Percentiles rank a stretch among this genome's conserved stretches.
phyloP scores from a whole-genome alignment of 202 grass and related monocot genomes.

The Musa balbisiana region DNA sequence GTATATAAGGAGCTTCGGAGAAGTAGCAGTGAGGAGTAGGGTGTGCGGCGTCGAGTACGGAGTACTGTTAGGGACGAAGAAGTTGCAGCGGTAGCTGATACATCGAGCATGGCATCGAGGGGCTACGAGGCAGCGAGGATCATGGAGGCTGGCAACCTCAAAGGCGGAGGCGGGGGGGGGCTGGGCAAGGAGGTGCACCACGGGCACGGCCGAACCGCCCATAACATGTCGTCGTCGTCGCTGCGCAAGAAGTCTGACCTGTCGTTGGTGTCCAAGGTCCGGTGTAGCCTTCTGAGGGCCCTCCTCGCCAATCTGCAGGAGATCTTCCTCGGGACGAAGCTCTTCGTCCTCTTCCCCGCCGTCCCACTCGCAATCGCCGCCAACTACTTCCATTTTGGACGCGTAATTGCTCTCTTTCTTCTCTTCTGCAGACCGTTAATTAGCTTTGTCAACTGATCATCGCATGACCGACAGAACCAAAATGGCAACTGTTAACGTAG shows the following conservation, averaged over 20 bases:
- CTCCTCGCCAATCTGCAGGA: conserved; percentile 80
- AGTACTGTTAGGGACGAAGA: neutral
- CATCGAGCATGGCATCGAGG: neutral
- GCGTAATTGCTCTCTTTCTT: conserved; percentile 26
- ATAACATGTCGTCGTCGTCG: conserved; percentile 33
- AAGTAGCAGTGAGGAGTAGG: too few species aligned
- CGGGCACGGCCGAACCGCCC: conserved; percentile 21
- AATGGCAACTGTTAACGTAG: neutral
- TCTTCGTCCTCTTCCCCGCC: conserved; percentile 67
- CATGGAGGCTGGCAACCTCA: conserved; percentile 10
- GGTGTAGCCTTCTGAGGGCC: neutral
- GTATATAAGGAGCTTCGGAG: too few species aligned
- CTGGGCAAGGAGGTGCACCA: conserved; percentile 21
- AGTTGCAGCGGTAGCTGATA: neutral
- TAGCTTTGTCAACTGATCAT: neutral
- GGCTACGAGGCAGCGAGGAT: neutral
- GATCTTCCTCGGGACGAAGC: conserved; percentile 88
- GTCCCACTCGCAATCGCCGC: conserved; percentile 62
- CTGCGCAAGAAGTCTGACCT: conserved; percentile 30
- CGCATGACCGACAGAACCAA: too few species aligned
- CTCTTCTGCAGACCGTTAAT: neutral
- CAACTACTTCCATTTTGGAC: conserved; percentile 37
- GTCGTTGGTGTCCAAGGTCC: conserved; percentile 24
- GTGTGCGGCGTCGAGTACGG: neutral
- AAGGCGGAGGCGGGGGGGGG: neutral